These are phyloP conservation scores for Populus davidiana DNA, from an alignment of 345 rosid genomes.

Conservation along the genomic window DNA sequence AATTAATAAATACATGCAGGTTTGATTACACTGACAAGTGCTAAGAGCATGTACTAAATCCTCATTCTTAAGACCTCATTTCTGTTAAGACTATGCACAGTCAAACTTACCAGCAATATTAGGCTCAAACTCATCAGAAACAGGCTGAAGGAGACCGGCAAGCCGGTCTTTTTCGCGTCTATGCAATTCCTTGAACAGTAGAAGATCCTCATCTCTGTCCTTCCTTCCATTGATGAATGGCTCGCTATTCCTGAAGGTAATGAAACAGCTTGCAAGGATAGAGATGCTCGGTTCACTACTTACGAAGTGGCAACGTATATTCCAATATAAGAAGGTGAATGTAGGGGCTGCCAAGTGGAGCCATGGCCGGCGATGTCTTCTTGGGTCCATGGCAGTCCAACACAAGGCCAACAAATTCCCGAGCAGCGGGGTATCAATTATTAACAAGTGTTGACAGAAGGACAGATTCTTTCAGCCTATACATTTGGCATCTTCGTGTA, in stretches of 20 bases:
- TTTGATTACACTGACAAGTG: not conserved
- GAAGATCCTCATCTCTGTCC: constrained; percentile 50
- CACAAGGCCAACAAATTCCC: too few species aligned
- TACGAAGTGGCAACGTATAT: not conserved
- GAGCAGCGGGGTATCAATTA: too few species aligned
- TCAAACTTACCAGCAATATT: not conserved
- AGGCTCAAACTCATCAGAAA: constrained; percentile 57
- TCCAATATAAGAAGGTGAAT: not conserved
- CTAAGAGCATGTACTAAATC: not conserved
- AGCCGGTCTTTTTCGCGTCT: constrained; percentile 42
- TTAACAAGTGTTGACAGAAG: too few species aligned
- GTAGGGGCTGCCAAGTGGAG: not conserved
- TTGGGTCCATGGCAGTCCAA: too few species aligned
- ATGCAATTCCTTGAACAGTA: constrained; percentile 53
- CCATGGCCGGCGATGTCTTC: not conserved
- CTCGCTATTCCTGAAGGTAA: not conserved
- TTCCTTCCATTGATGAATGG: constrained; percentile 8
- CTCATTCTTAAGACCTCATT: not conserved
- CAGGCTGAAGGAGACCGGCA: constrained; percentile 56
- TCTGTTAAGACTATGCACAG: not conserved
- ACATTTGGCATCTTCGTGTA: too few species aligned
- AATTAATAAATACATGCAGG: not conserved
- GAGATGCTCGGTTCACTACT: not conserved
- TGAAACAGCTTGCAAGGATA: not conserved
- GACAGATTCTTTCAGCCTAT: too few species aligned